Evolutionary conservation across 169 alveolate species (phyloP).

Genomic region (Eimeria sp.): DNA sequence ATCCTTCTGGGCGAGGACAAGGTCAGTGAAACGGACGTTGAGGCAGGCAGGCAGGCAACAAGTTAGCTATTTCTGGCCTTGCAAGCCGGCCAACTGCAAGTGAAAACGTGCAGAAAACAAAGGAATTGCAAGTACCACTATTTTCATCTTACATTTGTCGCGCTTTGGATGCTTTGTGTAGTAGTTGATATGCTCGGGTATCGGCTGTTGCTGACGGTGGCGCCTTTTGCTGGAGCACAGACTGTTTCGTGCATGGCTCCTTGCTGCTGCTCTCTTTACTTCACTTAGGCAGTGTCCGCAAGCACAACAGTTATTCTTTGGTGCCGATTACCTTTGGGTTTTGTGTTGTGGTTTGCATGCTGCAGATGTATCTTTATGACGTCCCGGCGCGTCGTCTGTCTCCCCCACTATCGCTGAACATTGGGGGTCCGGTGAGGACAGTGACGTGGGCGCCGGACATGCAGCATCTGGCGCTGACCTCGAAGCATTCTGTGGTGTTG

Average conservation of each 20-base stretch:
- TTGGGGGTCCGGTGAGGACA: slow-evolving; percentile 78
- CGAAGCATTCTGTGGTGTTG: slow-evolving; percentile 83
- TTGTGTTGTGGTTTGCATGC: not conserved
- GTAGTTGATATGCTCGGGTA: not conserved
- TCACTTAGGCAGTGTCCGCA: not conserved
- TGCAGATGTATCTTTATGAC: slow-evolving; percentile 74
- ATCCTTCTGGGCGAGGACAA: slow-evolving; percentile 83
- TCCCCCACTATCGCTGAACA: slow-evolving; percentile 35
- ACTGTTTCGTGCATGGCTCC: not conserved
- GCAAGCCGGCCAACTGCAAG: not conserved
- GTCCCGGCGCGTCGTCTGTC: slow-evolving; percentile 76
- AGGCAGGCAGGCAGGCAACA: not conserved
- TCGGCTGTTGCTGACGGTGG: not conserved
- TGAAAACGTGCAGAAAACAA: not conserved
- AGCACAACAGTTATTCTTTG: not conserved
- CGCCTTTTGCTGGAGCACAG: not conserved
- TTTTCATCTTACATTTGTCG: not conserved
- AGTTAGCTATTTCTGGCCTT: not conserved
- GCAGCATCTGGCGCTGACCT: slow-evolving; percentile 84
- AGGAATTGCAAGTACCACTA: not conserved
- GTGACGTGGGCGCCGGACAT: slow-evolving; percentile 86
- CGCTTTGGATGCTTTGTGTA: not conserved
- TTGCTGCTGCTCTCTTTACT: not conserved
- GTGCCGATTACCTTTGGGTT: not conserved
- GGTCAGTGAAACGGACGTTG: slow-evolving; percentile 5